Percentiles rank a stretch among this genome's conserved stretches.
phyloP scores from a whole-genome alignment of 345 rosid species.

The Limnanthes douglasii region DNA sequence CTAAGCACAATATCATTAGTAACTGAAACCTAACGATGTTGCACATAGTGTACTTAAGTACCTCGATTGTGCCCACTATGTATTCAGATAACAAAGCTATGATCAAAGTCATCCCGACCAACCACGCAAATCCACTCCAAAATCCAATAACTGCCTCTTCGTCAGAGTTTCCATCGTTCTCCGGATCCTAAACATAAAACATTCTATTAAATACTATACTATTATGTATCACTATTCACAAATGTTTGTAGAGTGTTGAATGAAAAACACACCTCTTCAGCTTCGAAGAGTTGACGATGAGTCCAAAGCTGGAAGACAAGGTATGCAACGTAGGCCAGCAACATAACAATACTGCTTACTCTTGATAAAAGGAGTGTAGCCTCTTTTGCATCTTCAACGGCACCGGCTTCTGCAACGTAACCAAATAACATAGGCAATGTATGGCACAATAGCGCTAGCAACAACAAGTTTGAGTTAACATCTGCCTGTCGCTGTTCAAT shows the following conservation, averaged over 20 bases:
- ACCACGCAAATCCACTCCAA: slow-evolving; percentile 76
- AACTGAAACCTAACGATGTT: too few relatives aligned
- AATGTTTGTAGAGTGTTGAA: not conserved
- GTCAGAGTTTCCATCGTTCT: slow-evolving; percentile 18
- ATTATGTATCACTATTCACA: not conserved
- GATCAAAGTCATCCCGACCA: slow-evolving; percentile 63
- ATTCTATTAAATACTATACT: not conserved
- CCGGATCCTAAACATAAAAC: slow-evolving; percentile 24
- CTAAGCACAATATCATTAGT: too few relatives aligned
- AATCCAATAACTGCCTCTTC: slow-evolving; percentile 66
- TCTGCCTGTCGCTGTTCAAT: slow-evolving; percentile 71
- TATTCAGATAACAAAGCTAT: slow-evolving; percentile 68
- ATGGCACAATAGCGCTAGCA: slow-evolving; percentile 65
- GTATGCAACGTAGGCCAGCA: slow-evolving; percentile 57
- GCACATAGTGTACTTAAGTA: slow-evolving; percentile 3
- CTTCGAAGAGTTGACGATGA: slow-evolving; percentile 30
- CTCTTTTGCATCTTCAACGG: slow-evolving; percentile 12
- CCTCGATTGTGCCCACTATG: slow-evolving; percentile 82
- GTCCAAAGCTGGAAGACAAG: slow-evolving; percentile 71
- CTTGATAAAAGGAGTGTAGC: slow-evolving; percentile 51
- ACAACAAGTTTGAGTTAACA: slow-evolving; percentile 52
- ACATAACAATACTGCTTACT: slow-evolving; percentile 74
- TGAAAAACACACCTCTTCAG: slow-evolving; percentile 24
- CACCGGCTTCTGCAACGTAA: slow-evolving; percentile 16
- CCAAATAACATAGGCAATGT: slow-evolving; percentile 48